Base-by-base conservation (phyloP, 805 yeast genomes). In the Monosporozyma aerobia region DNA sequence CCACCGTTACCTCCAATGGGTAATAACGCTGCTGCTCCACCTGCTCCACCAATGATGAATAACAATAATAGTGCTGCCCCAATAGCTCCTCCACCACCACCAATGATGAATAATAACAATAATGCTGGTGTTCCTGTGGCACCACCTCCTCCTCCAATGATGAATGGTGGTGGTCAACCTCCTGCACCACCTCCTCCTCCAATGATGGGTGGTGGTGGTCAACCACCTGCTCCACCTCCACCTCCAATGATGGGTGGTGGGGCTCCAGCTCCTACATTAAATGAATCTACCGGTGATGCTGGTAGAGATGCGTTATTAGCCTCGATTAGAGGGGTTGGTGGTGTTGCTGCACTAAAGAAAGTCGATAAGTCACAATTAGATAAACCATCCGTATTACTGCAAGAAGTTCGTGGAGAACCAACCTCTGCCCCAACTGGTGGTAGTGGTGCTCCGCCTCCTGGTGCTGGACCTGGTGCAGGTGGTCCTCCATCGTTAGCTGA, bases 311-410 rank as follows among this genome's bases (percentile, higher is more conserved):
- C 95, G 0, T 74, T 92, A 44, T 73, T 92, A 54, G 87, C 95
- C 0, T 88, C 97, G 0, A 92, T 92, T 59, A 77, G 96, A 59
- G 80, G 83, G 40, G 83, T 96, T 0, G 85, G 92, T 40, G 85
- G 92, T 39, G 40, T 90, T 4, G 83, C 85, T 0, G 62, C 80
- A 5, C 76, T 92, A 58, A 80, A 76, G 57, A 88, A 83, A 64
- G 85, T 85, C 1, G 97, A 92, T 67, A 92, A 90, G 68, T 69
- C 88, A 0, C 90, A 85, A 60, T 71, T 89, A 43, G 97, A 90
- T 37, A 80, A 77, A 56, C 96, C 97, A 9, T 81, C 85, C 39
- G 87, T 78, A 0, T 60, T 86, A 16, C 69, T 87, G 16, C 87
- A 78, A 62, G 92, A 85, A 63, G 88, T 88, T 2, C 73, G 74